phyloP scores from a whole-genome alignment of 1,284 basidiomycete genomes.

The Omphalotus olearius region DNA sequence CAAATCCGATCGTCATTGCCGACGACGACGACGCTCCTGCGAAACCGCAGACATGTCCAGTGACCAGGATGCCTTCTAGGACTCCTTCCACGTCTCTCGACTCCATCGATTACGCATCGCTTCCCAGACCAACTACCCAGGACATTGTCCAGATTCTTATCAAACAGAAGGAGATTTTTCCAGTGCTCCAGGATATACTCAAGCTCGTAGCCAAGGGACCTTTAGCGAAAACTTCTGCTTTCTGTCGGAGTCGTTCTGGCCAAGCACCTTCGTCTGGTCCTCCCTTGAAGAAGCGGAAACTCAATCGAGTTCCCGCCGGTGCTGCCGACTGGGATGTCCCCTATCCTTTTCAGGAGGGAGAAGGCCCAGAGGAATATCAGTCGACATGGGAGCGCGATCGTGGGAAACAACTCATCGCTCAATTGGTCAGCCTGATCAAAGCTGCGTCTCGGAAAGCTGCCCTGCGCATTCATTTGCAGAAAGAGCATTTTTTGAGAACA shows the following conservation, averaged over 20 bases:
- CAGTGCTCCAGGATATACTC: conserved; percentile 56
- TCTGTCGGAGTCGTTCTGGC: conserved; percentile 2
- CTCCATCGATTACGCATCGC: conserved; percentile 27
- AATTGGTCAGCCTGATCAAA: conserved; percentile 59
- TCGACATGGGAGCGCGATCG: conserved; percentile 60
- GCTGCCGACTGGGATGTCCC: conserved; percentile 77
- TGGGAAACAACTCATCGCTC: conserved; percentile 53
- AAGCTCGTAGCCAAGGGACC: conserved; percentile 35
- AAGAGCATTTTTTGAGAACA: background rate
- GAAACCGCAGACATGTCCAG: conserved; percentile 7
- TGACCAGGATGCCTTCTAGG: conserved; percentile 6
- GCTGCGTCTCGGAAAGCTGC: conserved; percentile 52
- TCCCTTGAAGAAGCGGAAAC: conserved; percentile 54
- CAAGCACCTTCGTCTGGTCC: conserved; percentile 10
- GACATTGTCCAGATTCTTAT: conserved; percentile 58
- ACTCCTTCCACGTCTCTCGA: conserved; percentile 9
- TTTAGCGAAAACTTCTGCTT: conserved; percentile 3
- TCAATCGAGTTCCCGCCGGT: conserved; percentile 66
- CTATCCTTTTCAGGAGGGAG: conserved; percentile 65
- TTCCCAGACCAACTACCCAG: conserved; percentile 46
- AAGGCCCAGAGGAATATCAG: conserved; percentile 60
- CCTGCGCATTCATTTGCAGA: conserved; percentile 10
- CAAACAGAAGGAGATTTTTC: conserved; percentile 62
- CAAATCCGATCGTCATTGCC: conserved; percentile 68
- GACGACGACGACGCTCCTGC: conserved; percentile 38